Evolutionary conservation across 1,284 basidiomycete species (phyloP).

Genomic region (Inonotus hispidus): DNA sequence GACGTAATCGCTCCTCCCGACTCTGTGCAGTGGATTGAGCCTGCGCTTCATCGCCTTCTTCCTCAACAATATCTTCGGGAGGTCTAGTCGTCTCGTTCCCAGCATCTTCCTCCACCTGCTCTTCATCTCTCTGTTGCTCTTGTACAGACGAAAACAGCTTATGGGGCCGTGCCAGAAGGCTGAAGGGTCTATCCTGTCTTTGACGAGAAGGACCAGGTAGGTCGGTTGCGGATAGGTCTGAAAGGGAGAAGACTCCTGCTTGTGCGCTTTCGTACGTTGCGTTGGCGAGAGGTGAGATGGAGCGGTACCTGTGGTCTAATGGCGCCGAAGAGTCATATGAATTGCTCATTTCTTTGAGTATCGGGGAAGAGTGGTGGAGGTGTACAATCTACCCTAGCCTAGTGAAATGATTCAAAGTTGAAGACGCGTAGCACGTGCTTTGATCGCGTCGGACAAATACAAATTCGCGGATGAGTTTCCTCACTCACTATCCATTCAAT

Average conservation of each 20-base stretch:
- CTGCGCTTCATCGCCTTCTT: constrained; percentile 23
- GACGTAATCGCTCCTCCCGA: constrained; percentile 66
- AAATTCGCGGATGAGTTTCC: too few relatives aligned
- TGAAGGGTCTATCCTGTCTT: constrained; percentile 15
- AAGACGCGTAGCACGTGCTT: constrained; percentile 2
- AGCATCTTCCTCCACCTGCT: constrained; percentile 21
- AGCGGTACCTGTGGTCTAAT: background rate
- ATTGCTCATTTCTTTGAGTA: constrained; percentile 2
- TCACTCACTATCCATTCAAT: too few relatives aligned
- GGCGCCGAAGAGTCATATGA: constrained; percentile 7
- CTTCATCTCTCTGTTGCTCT: constrained; percentile 10
- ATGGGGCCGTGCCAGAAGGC: constrained; percentile 18
- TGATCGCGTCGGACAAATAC: background rate
- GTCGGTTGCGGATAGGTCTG: constrained; percentile 21
- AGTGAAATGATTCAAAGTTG: background rate
- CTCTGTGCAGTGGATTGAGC: constrained; percentile 32
- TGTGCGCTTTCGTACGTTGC: constrained; percentile 14
- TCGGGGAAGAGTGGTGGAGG: background rate
- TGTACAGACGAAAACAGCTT: background rate
- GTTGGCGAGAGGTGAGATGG: constrained; percentile 1
- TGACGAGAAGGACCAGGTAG: constrained; percentile 8
- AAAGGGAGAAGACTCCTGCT: constrained; percentile 21
- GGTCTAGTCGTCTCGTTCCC: constrained; percentile 10
- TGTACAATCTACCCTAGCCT: background rate
- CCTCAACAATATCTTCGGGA: background rate